Evolutionary conservation across 2,329 filamentous ascomycete species (phyloP).

Genomic region (Curvularia sp.): DNA sequence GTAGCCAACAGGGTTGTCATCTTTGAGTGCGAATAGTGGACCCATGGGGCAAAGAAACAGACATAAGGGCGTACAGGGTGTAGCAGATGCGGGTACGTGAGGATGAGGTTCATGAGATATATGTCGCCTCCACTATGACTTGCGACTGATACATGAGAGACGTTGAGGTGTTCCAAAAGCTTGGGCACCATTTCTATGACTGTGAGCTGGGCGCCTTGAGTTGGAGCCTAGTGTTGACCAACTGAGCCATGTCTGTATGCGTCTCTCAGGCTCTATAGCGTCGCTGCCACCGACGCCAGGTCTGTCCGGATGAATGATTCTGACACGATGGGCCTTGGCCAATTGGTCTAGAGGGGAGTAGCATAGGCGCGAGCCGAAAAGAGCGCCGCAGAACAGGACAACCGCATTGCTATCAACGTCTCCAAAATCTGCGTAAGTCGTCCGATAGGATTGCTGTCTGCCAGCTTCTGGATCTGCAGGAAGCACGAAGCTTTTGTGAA

Average conservation of each 20-base stretch:
- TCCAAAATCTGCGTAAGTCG: conserved; percentile 44
- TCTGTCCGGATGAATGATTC: conserved; percentile 43
- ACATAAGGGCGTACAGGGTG: conserved; percentile 38
- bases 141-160: conserved; percentile 42
- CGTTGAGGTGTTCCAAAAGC: conserved; percentile 39
- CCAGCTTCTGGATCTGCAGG: conserved; percentile 32
- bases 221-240: neutral
- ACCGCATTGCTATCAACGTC: conserved; percentile 37
- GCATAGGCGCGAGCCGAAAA: conserved; percentile 37
- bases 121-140: conserved; percentile 44
- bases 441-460: conserved; percentile 27
- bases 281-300: conserved; percentile 43
- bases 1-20: conserved; percentile 30
- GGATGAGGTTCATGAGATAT: conserved; percentile 41
- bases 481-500: conserved; percentile 36
- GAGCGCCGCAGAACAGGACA: conserved; percentile 41
- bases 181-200: conserved; percentile 39
- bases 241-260: conserved; percentile 42
- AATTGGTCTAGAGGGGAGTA: conserved; percentile 40
- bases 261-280: conserved; percentile 31
- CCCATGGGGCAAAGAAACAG: conserved; percentile 45
- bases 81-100: conserved; percentile 37
- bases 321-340: conserved; percentile 35
- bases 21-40: conserved; percentile 40
- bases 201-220: conserved; percentile 4